Evolutionary conservation across 106 monocot genomes (phyloP).

Genomic region (Agapanthus africanus): DNA sequence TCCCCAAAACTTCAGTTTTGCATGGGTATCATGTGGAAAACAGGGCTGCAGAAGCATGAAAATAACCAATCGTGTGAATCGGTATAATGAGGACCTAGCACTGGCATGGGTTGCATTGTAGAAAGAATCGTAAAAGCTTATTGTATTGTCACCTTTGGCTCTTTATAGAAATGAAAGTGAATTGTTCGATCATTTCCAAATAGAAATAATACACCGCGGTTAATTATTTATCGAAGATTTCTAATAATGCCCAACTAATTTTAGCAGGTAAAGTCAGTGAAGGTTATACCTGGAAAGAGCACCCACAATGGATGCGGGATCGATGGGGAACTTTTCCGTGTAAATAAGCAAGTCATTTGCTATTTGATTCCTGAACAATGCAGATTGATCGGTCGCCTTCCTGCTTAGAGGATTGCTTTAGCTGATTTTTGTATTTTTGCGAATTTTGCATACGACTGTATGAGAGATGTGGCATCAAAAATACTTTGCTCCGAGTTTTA

Average conservation of each 20-base stretch:
- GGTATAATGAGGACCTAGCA: not conserved
- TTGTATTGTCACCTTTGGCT: not conserved
- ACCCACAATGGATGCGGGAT: slow-evolving; percentile 80
- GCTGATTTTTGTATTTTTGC: too few relatives aligned
- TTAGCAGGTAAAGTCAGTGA: slow-evolving; percentile 74
- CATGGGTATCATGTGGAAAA: not conserved
- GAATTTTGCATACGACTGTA: too few relatives aligned
- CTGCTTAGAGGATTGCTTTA: too few relatives aligned
- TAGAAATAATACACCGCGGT: not conserved
- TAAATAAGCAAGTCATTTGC: slow-evolving; percentile 61
- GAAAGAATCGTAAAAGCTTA: not conserved
- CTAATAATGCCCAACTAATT: not conserved
- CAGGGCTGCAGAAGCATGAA: too few relatives aligned
- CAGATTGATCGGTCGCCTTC: too few relatives aligned
- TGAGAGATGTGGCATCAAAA: too few relatives aligned
- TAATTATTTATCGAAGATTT: too few relatives aligned
- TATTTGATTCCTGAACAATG: slow-evolving; percentile 68
- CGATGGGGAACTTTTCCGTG: slow-evolving; percentile 65
- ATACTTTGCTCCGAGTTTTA: too few relatives aligned
- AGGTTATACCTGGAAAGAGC: slow-evolving; percentile 49
- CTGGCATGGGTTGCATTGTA: not conserved
- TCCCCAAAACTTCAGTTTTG: not conserved
- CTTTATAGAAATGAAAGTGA: not conserved
- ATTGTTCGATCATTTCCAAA: too few relatives aligned
- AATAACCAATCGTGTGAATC: too few relatives aligned